Evolutionary conservation across 169 alveolate genomes (phyloP).

Genomic region (Plasmodium adleri): DNA sequence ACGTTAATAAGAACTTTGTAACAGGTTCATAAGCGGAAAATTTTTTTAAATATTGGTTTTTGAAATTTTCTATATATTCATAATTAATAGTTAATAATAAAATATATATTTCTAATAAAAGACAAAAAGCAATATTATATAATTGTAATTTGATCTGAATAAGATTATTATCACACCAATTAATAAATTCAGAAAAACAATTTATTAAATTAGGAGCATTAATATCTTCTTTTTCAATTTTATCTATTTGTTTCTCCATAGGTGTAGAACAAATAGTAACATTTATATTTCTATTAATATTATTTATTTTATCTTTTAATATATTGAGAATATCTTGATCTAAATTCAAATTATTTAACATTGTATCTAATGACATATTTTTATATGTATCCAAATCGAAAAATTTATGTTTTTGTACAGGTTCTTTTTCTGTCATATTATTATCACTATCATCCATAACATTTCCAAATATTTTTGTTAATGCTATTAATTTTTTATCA

Average conservation of each 20-base stretch:
- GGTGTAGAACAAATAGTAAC: constrained; percentile 41
- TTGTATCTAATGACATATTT: constrained; percentile 64
- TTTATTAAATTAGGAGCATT: constrained; percentile 22
- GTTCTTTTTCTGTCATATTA: not conserved
- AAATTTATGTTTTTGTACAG: not conserved
- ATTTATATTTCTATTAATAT: constrained; percentile 67
- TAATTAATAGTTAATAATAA: constrained; percentile 47
- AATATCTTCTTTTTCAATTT: constrained; percentile 29
- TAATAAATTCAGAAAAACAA: constrained; percentile 57
- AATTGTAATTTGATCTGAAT: constrained; percentile 63
- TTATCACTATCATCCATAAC: constrained; percentile 71
- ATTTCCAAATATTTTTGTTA: constrained; percentile 53
- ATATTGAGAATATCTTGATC: constrained; percentile 52
- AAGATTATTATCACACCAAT: constrained; percentile 74
- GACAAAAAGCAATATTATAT: constrained; percentile 64
- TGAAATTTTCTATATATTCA: constrained; percentile 31
- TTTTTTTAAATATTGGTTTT: constrained; percentile 65
- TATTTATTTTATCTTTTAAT: constrained; percentile 74
- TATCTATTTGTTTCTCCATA: constrained; percentile 23
- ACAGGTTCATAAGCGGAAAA: constrained; percentile 70
- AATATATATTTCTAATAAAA: constrained; percentile 59
- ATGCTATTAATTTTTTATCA: constrained; percentile 55
- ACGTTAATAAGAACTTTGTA: constrained; percentile 34
- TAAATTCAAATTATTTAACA: constrained; percentile 63
- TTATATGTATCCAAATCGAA: constrained; percentile 43